A percentile compares a stretch with the other conserved stretches of the same genome.
Evolutionary conservation across 2,329 filamentous ascomycete species (phyloP).

Genomic region (Periconia sp.): DNA sequence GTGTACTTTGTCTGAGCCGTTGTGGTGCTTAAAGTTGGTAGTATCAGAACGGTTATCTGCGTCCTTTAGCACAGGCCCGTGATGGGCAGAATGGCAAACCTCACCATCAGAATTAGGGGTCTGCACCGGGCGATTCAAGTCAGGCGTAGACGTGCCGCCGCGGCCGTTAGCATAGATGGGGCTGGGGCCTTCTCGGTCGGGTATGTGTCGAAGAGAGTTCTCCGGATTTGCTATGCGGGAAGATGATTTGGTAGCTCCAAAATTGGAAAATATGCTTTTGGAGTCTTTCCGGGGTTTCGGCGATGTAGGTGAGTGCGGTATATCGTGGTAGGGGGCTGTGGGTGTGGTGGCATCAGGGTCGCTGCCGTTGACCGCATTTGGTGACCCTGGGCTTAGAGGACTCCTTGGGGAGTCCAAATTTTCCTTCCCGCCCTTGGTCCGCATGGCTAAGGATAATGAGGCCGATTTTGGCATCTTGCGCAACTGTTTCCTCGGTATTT

Average conservation of each 20-base stretch:
- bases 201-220: conserved; percentile 38
- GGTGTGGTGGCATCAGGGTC: conserved; percentile 37
- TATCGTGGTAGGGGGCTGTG: conserved; percentile 35
- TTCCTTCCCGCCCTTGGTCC: conserved; percentile 37
- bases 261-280: conserved; percentile 55
- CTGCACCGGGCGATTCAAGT: conserved; percentile 48
- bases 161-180: conserved; percentile 49
- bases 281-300: conserved; percentile 47
- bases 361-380: conserved; percentile 23
- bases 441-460: conserved; percentile 45
- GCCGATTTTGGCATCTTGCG: conserved; percentile 49
- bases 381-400: conserved; percentile 41
- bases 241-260: conserved; percentile 55
- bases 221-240: conserved; percentile 48
- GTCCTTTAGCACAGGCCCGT: conserved; percentile 11
- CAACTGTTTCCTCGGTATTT: conserved; percentile 32
- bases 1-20: conserved; percentile 37
- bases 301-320: conserved; percentile 41
- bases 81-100: background rate
- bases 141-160: conserved; percentile 55
- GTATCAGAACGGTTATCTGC: conserved; percentile 42
- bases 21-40: conserved; percentile 31
- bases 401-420: conserved; percentile 35
- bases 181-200: conserved; percentile 40
- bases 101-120: conserved; percentile 46